Conservation (phyloP, 345 rosid genomes). For the Corchorus olitorius region DNA sequence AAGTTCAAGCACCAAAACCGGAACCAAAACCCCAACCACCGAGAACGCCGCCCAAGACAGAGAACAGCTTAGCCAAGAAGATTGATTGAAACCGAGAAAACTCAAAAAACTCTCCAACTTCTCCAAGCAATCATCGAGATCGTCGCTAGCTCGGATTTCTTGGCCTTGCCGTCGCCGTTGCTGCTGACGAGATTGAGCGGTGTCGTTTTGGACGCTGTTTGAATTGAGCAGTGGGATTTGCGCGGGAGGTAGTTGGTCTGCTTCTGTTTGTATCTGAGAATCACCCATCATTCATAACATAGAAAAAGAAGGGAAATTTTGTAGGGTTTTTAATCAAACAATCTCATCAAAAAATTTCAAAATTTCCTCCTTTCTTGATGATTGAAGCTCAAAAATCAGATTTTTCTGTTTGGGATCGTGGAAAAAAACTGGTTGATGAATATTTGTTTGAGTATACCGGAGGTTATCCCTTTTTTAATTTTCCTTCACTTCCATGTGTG, state of each 20-base stretch:
- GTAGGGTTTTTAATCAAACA: not conserved
- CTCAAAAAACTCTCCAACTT: constrained; percentile 56
- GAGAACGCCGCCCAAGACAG: constrained; percentile 69
- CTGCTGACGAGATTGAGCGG: constrained; percentile 17
- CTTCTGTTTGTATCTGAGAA: constrained; percentile 22
- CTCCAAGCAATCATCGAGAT: constrained; percentile 46
- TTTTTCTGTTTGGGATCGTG: not conserved
- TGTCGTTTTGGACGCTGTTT: constrained; percentile 21
- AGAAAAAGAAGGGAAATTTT: not conserved
- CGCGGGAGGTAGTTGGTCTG: constrained; percentile 28
- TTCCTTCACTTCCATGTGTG: not conserved
- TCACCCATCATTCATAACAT: constrained; percentile 35
- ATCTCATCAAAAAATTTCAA: not conserved
- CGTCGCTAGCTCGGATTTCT: constrained; percentile 23
- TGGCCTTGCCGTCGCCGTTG: not conserved
- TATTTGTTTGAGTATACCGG: not conserved
- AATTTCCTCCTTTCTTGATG: not conserved
- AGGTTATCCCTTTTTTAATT: not conserved
- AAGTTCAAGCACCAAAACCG: constrained; percentile 64
- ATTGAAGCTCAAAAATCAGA: not conserved
- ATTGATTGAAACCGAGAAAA: constrained; percentile 71
- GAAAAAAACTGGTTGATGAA: not conserved
- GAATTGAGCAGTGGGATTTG: constrained; percentile 55
- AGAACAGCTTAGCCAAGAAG: constrained; percentile 43
- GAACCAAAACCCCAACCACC: constrained; percentile 58